Evolutionary conservation across 176 grass and related monocot genomes (phyloP), one percentile per base, ranked within the genome.

Genomic region (Oryza coarctata): DNA sequence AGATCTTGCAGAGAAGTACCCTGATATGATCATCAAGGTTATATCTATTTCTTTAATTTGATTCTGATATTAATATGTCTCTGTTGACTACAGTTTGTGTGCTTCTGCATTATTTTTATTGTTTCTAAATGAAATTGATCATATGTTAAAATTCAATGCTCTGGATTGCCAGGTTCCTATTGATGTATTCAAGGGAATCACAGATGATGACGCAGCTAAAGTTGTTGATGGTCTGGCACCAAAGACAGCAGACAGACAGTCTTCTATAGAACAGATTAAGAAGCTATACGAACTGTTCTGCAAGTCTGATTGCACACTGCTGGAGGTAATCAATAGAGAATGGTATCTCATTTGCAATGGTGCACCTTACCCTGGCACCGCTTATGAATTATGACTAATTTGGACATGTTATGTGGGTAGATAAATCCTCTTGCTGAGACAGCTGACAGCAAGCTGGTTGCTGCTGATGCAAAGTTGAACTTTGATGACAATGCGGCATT

Each of bases 401-500:
- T 81, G 69, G 22, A 52, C 67, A 75, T 32, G 64, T 92, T 41
- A 85, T 83, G 35, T 90, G 63, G 64, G 31, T 87, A 99, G 97
- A 99, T 99, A 83, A 99, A 99, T 89, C 93, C 93, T 67, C 91
- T 99, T 75, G 97, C 89, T 22, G 97, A 96, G 89, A 99, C 93
- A 65, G 87, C 97, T 78, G 93, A 99, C 83, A 90, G 89, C 11
- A 85, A 90, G 86, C 87, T 99, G 39, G 97, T 99, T 26, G 93
- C 91, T 69, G 97, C 97, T 87, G 97, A 99, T 94, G 97, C 93
- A 74, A 99, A 99, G 79, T 86, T 99, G 87, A 99, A 99, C 87
- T 99, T 99, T 90, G 97, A 99, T 75, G 93, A 99, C 72, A 99
- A 99, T 89, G 96, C 93, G 80, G 89, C 96, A 57, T 99, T 83